phyloP scores from a whole-genome alignment of 2,329 filamentous ascomycete species.

The Spiromastix sp. region DNA sequence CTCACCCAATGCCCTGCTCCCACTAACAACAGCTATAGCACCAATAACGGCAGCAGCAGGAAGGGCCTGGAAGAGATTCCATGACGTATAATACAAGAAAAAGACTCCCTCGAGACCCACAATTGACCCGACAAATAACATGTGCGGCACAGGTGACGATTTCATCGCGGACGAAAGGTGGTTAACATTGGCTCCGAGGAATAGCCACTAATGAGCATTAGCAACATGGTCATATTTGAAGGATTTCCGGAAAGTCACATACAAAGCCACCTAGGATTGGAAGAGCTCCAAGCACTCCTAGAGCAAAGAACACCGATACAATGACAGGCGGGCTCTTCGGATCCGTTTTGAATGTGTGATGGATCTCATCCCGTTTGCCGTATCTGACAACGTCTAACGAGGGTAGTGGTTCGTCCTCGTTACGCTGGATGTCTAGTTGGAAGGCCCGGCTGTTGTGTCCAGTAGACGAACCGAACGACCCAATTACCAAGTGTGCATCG shows the following conservation, averaged over 20 bases:
- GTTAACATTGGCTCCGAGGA: slow-evolving; percentile 70
- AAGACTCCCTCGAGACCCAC: slow-evolving; percentile 83
- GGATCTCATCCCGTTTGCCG: slow-evolving; percentile 71
- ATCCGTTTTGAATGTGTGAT: slow-evolving; percentile 78
- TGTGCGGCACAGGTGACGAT: slow-evolving; percentile 69
- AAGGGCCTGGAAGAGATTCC: slow-evolving; percentile 85
- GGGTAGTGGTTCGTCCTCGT: slow-evolving; percentile 50
- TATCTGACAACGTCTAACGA: slow-evolving; percentile 67
- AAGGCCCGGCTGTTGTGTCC: slow-evolving; percentile 63
- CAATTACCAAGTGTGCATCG: slow-evolving; percentile 72
- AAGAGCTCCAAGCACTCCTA: slow-evolving; percentile 61
- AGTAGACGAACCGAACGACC: slow-evolving; percentile 67
- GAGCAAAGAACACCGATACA: slow-evolving; percentile 67
- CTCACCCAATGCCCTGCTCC: slow-evolving; percentile 81
- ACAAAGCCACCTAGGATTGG: slow-evolving; percentile 63
- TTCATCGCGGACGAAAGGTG: slow-evolving; percentile 67
- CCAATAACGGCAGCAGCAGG: slow-evolving; percentile 61
- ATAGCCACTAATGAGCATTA: slow-evolving; percentile 73
- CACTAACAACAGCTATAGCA: slow-evolving; percentile 68
- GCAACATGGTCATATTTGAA: no score
- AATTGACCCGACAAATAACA: slow-evolving; percentile 77
- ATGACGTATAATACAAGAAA: slow-evolving; percentile 84
- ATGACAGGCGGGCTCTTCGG: slow-evolving; percentile 70
- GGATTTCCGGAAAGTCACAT: no score
- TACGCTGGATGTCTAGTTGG: slow-evolving; percentile 55